These are phyloP conservation scores for Chytriomyces sp. DNA, from an alignment of 192 early-diverging fungal genomes.

Conservation along the genomic window DNA sequence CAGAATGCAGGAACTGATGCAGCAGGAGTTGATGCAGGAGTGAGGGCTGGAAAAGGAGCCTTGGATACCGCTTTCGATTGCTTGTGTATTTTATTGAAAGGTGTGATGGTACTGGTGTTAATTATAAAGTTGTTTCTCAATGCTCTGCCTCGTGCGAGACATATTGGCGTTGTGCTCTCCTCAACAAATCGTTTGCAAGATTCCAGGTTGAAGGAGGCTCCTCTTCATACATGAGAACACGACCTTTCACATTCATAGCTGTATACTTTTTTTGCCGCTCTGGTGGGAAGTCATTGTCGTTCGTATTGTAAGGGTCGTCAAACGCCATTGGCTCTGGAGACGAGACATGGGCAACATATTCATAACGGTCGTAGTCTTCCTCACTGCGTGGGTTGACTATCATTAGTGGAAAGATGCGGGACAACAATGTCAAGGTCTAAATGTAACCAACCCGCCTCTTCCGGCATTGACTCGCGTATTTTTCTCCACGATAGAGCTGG, in stretches of 20 bases:
- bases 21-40: not conserved
- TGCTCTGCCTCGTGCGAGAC: not conserved
- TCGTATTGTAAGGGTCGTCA: not conserved
- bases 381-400: too few relatives aligned
- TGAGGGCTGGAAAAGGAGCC: not conserved
- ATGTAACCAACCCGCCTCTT: not conserved
- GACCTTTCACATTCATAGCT: not conserved
- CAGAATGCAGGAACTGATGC: slow-evolving; percentile 23
- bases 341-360: too few relatives aligned
- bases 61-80: not conserved
- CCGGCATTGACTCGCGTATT: not conserved
- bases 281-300: not conserved
- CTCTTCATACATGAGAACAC: slow-evolving; percentile 3
- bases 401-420: too few relatives aligned
- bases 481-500: not conserved
- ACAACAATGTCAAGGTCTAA: too few relatives aligned
- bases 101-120: not conserved
- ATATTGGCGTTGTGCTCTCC: slow-evolving; percentile 13
- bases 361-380: too few relatives aligned
- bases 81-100: not conserved
- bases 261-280: not conserved
- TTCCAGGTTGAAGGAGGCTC: slow-evolving; percentile 25
- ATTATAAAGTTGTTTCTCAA: not conserved
- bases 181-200: slow-evolving; percentile 20
- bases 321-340: not conserved